Conservation (phyloP, 2,329 filamentous ascomycete genomes). For the Ophiostoma montium region DNA sequence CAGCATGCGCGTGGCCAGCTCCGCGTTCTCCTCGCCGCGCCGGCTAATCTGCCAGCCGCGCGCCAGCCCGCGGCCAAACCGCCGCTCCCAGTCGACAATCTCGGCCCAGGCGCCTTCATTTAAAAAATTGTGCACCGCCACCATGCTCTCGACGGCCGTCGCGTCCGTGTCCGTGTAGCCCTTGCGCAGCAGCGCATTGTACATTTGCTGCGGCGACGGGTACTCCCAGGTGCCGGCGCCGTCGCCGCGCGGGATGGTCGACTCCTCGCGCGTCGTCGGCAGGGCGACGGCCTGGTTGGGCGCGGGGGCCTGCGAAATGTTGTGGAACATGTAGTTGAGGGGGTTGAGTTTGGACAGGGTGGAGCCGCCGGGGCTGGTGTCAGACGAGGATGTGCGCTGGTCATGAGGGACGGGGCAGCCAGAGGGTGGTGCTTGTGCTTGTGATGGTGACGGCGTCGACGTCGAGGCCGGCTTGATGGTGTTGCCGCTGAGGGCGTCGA, state of each 20-base stretch:
- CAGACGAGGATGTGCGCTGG: conserved; percentile 5
- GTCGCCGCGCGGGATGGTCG: conserved; percentile 80
- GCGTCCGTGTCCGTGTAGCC: conserved; percentile 89
- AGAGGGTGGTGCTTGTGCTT: conserved; percentile 21
- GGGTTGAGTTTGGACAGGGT: conserved; percentile 43
- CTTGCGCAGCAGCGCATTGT: conserved; percentile 92
- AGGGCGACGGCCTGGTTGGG: conserved; percentile 59
- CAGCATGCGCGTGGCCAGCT: conserved; percentile 20
- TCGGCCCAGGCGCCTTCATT: conserved; percentile 97
- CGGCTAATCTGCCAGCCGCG: conserved; percentile 62
- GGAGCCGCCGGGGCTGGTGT: conserved; percentile 14
- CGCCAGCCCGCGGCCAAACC: conserved; percentile 61
- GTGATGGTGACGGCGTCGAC: too few relatives aligned
- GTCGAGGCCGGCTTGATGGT: conserved; percentile 12
- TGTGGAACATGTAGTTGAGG: conserved; percentile 91
- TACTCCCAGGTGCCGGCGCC: conserved; percentile 85
- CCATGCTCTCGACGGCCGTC: conserved; percentile 91
- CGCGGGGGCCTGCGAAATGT: conserved; percentile 67
- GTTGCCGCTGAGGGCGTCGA: conserved; percentile 29
- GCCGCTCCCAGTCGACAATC: conserved; percentile 84
- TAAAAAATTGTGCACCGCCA: conserved; percentile 92
- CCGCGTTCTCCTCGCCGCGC: conserved; percentile 53
- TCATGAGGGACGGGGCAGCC: conserved; percentile 27
- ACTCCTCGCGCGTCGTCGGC: conserved; percentile 67
- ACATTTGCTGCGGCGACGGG: conserved; percentile 97